Base-by-base conservation (phyloP, 106 monocot genomes). In the Iris macrosiphon region DNA sequence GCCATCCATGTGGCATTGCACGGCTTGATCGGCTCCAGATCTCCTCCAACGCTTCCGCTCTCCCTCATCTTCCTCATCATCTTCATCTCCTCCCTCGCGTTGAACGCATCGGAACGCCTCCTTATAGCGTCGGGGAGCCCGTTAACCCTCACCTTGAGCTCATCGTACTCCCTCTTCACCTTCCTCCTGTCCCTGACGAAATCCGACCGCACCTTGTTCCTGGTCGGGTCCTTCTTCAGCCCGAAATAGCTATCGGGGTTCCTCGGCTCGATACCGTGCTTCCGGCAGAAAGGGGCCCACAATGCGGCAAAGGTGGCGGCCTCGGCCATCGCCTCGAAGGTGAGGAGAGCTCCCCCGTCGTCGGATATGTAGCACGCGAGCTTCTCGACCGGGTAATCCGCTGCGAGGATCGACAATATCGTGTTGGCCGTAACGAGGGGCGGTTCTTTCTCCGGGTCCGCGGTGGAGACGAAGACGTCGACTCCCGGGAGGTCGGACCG, bases 241-340 rank as follows among this genome's bases (percentile, higher is more conserved):
- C 27, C 49, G 65, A 92, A 91, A 62, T 91, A 91, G 62, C 78
- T 81, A 33, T 91, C 90, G 1, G 90, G 90, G 58, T 85, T 81
- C 49, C 92, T 46, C 3, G 92, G 92, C 55, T 92, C 92, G 51
- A 92, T 86, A 47, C 74, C 75, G 35, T 92, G 92, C 64, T 92
- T 92, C 35, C 73, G 64, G 41, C 92, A 92, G 70, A 92, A 92
- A 4, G 92, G 92, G 9, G 86, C 92, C 92, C 92, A 92, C 13
- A 76, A 32, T 49, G 81, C 75, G 13, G 82, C 86, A 27, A 92
- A 92, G 57, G 75, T 75, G 12, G 76, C 79, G 0, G 90, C 90
- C 72, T 91, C 90, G 18, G 85, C 90, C 85, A 91, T 91, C 15
- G 90, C 90, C 62, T 91, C 92, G 59, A 92, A 92, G 20, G 92